Conservation (phyloP, 2,329 filamentous ascomycete genomes). For the Pyrenochaeta sp. region DNA sequence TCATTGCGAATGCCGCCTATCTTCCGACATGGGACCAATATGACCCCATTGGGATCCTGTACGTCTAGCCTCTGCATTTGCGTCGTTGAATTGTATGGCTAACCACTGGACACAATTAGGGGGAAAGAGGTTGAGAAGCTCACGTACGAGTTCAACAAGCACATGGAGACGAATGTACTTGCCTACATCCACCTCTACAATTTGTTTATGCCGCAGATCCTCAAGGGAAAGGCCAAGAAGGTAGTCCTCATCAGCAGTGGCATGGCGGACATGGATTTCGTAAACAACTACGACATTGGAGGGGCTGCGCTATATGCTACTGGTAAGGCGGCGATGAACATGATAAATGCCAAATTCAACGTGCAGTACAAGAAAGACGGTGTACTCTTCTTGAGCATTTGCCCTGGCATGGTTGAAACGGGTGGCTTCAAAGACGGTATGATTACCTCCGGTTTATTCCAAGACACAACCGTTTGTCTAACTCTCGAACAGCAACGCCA, state of each 20-base stretch:
- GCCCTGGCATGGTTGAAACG: slow-evolving; percentile 61
- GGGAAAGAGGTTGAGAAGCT: slow-evolving; percentile 39
- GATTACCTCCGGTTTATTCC: neutral
- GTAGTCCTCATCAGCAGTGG: slow-evolving; percentile 62
- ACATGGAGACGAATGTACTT: slow-evolving; percentile 60
- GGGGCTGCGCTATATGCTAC: slow-evolving; percentile 54
- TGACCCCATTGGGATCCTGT: slow-evolving; percentile 37
- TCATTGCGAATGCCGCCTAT: slow-evolving; percentile 62
- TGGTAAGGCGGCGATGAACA: slow-evolving; percentile 63
- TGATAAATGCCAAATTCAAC: slow-evolving; percentile 59
- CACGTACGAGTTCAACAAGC: slow-evolving; percentile 35
- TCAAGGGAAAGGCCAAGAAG: slow-evolving; percentile 62
- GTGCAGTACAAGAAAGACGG: slow-evolving; percentile 59
- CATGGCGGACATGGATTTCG: slow-evolving; percentile 57
- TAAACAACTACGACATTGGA: slow-evolving; percentile 49
- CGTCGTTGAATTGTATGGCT: neutral
- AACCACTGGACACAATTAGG: neutral
- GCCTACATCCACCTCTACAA: slow-evolving; percentile 64
- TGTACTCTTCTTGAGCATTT: slow-evolving; percentile 62
- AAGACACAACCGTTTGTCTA: neutral
- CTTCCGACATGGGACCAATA: slow-evolving; percentile 40
- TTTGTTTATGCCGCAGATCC: slow-evolving; percentile 62
- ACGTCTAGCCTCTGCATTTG: neutral
- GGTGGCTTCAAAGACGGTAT: slow-evolving; percentile 41
- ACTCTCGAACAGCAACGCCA: neutral